These are phyloP conservation scores for Schrenkiella parvula DNA, from an alignment of 345 rosid species.

Conservation along the genomic window DNA sequence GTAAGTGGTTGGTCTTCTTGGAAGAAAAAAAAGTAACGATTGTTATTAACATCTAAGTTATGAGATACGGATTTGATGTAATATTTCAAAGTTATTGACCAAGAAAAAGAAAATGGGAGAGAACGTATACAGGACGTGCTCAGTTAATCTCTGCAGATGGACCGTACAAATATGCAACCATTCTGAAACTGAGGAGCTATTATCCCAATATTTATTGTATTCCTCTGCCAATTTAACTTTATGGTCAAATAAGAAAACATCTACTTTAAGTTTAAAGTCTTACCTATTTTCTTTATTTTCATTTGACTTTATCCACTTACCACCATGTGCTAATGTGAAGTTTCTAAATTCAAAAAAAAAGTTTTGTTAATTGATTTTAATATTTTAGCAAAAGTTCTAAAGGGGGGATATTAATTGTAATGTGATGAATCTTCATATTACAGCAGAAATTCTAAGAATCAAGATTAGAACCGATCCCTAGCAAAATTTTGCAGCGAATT, in stretches of 20 bases:
- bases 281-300: constrained; percentile 1
- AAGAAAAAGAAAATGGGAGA: background rate
- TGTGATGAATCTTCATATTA: background rate
- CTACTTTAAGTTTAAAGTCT: constrained; percentile 8
- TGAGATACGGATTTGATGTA: background rate
- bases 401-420: background rate
- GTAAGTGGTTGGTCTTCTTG: constrained; percentile 7
- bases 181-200: constrained; percentile 3
- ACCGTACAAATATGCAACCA: constrained; percentile 17
- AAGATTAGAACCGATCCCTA: background rate
- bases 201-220: constrained; percentile 22
- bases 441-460: background rate
- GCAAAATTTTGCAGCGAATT: background rate
- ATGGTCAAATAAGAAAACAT: constrained; percentile 13
- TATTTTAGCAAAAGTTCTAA: background rate
- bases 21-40: background rate
- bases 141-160: constrained; percentile 20
- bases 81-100: constrained; percentile 10
- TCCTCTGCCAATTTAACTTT: constrained; percentile 19
- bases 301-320: background rate
- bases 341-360: background rate
- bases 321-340: background rate
- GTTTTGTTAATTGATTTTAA: background rate
- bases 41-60: background rate
- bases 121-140: background rate